Conservation (phyloP, 306 rosid species). For the Malus sylvestris region DNA sequence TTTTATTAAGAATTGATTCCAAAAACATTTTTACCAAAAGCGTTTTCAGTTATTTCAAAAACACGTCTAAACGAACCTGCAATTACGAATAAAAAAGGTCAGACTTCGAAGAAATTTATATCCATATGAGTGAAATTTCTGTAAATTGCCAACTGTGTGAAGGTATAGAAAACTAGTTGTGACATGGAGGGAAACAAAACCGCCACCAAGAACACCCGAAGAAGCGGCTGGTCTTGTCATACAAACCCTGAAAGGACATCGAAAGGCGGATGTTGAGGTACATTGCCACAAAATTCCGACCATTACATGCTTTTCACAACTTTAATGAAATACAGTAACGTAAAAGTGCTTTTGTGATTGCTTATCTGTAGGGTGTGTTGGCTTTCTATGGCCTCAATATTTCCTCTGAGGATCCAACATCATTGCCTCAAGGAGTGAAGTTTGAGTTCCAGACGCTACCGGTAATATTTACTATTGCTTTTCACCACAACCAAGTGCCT, state of each 20-base stretch:
- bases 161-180: constrained; percentile 83
- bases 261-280: constrained; percentile 85
- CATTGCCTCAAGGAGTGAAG: constrained; percentile 14
- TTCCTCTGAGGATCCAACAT: constrained; percentile 11
- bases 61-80: no score
- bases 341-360: not conserved
- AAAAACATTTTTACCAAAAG: no score
- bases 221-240: constrained; percentile 70
- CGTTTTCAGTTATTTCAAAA: no score
- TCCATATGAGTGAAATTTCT: not conserved
- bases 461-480: constrained; percentile 32
- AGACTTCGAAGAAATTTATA: not conserved
- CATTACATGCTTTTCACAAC: not conserved
- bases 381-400: constrained; percentile 19
- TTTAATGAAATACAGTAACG: not conserved
- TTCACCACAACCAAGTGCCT: not conserved
- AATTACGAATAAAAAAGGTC: no score
- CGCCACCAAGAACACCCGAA: constrained; percentile 74
- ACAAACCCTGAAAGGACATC: constrained; percentile 60
- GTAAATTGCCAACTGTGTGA: not conserved
- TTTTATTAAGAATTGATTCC: no score
- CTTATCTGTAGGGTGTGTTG: constrained; percentile 17
- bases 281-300: not conserved
- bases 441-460: constrained; percentile 15
- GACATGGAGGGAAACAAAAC: constrained; percentile 67